Base-by-base conservation (phyloP, 331 rosid genomes). In the Acacia pycnantha region DNA sequence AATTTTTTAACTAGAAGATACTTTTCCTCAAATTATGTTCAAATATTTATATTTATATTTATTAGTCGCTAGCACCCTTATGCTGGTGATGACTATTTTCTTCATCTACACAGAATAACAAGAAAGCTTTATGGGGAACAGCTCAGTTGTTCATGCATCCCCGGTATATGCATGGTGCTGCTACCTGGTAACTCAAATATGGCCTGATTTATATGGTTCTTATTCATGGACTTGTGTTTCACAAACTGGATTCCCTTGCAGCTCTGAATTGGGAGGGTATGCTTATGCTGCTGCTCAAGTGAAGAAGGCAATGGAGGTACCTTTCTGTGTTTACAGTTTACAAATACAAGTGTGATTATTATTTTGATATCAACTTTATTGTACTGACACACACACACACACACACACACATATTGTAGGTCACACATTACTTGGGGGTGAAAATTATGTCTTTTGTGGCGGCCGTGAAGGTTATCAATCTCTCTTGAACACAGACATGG, bases 241-340 rank as follows among this genome's bases (percentile, higher is more conserved):
- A 77, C 73, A 33, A 82, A 81, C 22, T 77, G 66, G 59, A 44
- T 77, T 87, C 74, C 68, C 78, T 84, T 86, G 53, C 94, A 95
- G 99, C 89, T 83, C 98, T 53, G 97, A 95, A 89, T 47, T 95
- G 74, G 84, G 79, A 27, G 99, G 91, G 46, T 95, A 88, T 81
- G 94, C 94, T 79, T 93, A 92, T 91, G 98, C 93, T 81, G 97
- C 98, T 67, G 99, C 99, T 48, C 98, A 95, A 93, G 99, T 92
- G 78, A 95, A 95, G 94, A 95, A 95, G 89, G 99, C 98, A 78
- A 91, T 92, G 24, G 99, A 95, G 97, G 98, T 95, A 77, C 53
- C 78, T 82, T 29, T 33, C 29, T 79, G 61, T 81, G 41, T 73
- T 75, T 67, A 65, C 46, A 70, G 41, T 73, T 75, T 67, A 65